Evolutionary conservation across 805 yeast genomes (phyloP).

Genomic region (Hanseniaspora taiwanica): DNA sequence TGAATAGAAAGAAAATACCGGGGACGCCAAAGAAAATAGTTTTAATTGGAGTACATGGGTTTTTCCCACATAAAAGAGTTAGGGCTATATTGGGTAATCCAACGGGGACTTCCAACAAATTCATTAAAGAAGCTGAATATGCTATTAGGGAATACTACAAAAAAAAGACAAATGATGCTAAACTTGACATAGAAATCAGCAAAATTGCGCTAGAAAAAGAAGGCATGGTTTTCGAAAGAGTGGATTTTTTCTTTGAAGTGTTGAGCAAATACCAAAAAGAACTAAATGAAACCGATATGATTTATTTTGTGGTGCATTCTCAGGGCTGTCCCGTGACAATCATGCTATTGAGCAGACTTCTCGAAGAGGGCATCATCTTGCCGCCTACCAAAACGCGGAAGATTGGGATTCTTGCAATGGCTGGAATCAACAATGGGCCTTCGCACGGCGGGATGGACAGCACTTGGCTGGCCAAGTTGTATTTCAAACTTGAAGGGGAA

Average conservation of each 20-base stretch:
- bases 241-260: slow-evolving; percentile 62
- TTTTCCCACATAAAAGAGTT: slow-evolving; percentile 78
- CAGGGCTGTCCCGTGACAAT: slow-evolving; percentile 93
- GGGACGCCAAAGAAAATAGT: slow-evolving; percentile 42
- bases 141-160: slow-evolving; percentile 59
- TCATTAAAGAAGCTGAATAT: slow-evolving; percentile 80
- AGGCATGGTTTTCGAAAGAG: slow-evolving; percentile 80
- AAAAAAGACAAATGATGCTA: not conserved
- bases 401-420: slow-evolving; percentile 81
- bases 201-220: slow-evolving; percentile 90
- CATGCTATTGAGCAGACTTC: slow-evolving; percentile 57
- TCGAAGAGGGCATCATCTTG: slow-evolving; percentile 39
- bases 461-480: slow-evolving; percentile 70
- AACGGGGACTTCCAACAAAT: slow-evolving; percentile 85
- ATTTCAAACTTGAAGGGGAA: slow-evolving; percentile 79
- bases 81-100: slow-evolving; percentile 89
- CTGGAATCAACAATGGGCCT: slow-evolving; percentile 91
- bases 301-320: slow-evolving; percentile 89
- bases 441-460: slow-evolving; percentile 78
- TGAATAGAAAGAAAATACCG: slow-evolving; percentile 11
- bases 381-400: slow-evolving; percentile 23
- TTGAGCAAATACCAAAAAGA: slow-evolving; percentile 50
- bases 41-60: slow-evolving; percentile 91
- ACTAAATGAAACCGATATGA: slow-evolving; percentile 56
- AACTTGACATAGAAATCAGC: slow-evolving; percentile 38